A percentile compares a stretch with the other conserved stretches of the same genome.
phyloP scores from a whole-genome alignment of 139 green algal species.

The Chlorella sp. region DNA sequence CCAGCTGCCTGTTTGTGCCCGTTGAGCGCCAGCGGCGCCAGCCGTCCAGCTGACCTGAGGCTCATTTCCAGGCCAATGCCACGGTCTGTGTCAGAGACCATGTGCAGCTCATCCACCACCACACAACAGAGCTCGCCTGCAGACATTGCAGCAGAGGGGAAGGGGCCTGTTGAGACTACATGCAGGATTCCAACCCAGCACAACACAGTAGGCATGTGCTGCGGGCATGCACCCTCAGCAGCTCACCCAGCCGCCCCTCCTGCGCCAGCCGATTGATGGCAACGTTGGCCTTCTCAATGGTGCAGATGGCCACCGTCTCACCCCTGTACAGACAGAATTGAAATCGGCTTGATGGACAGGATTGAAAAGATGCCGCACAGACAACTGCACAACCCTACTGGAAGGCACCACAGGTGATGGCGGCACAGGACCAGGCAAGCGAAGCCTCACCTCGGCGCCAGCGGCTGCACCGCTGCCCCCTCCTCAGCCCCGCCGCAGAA shows the following conservation, averaged over 20 bases:
- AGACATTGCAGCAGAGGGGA: background rate
- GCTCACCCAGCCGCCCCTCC: conserved; percentile 44
- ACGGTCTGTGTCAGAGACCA: conserved; percentile 60
- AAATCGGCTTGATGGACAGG: too few species aligned
- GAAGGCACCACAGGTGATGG: too few species aligned
- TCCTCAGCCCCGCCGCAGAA: conserved; percentile 59
- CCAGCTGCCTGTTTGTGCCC: too few species aligned
- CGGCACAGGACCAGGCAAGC: too few species aligned
- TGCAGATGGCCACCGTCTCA: conserved; percentile 80
- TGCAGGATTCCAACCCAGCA: too few species aligned
- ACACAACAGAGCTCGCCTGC: conserved; percentile 68
- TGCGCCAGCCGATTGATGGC: conserved; percentile 57
- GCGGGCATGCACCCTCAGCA: background rate
- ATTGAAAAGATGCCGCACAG: too few species aligned
- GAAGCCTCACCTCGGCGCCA: conserved; percentile 26
- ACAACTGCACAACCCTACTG: too few species aligned
- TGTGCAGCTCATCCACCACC: conserved; percentile 82
- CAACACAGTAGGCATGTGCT: too few species aligned
- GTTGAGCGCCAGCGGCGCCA: too few species aligned
- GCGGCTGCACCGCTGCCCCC: conserved; percentile 24
- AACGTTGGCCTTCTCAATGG: conserved; percentile 86
- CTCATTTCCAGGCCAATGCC: conserved; percentile 73
- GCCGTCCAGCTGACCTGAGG: conserved; percentile 21
- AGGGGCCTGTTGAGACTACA: background rate
- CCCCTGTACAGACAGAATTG: conserved; percentile 43